Evolutionary conservation across 495 filamentous ascomycete species (phyloP).

Genomic region (Daldinia caldariorum): DNA sequence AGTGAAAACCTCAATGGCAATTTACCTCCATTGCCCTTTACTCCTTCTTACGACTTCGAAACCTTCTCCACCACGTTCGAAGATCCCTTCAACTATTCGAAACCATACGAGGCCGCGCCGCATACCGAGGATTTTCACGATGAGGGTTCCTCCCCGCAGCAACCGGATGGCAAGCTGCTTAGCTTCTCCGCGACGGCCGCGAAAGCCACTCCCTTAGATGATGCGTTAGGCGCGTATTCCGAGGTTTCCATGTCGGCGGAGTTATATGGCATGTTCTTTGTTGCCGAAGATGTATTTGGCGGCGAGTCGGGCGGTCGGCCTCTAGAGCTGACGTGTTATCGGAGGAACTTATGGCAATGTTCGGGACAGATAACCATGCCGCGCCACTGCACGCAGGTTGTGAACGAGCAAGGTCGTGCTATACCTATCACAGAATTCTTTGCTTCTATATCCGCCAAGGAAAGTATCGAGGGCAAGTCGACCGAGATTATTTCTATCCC

Average conservation of each 20-base stretch:
- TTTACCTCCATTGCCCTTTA: constrained; percentile 61
- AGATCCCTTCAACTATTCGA: constrained; percentile 70
- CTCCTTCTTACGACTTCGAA: constrained; percentile 65
- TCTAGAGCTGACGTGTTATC: constrained; percentile 89
- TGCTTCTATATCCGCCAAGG: constrained; percentile 83
- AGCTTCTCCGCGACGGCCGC: constrained; percentile 78
- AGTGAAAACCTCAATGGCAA: constrained; percentile 56
- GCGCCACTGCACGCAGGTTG: constrained; percentile 72
- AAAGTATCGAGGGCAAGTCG: constrained; percentile 86
- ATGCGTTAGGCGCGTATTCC: constrained; percentile 57
- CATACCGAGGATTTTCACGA: constrained; percentile 46
- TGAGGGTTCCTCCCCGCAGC: constrained; percentile 51
- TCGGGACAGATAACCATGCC: constrained; percentile 83
- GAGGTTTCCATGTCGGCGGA: constrained; percentile 79
- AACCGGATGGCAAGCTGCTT: constrained; percentile 81
- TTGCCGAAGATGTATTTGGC: constrained; percentile 76
- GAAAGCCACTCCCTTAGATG: constrained; percentile 75
- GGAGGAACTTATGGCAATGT: constrained; percentile 89
- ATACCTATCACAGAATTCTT: constrained; percentile 78
- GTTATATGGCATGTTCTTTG: constrained; percentile 94
- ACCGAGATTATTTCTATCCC: constrained; percentile 94
- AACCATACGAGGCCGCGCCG: constrained; percentile 60
- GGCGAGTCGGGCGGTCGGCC: constrained; percentile 64
- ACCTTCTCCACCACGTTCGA: constrained; percentile 69
- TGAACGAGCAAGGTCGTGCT: constrained; percentile 81